A percentile compares a stretch with the other conserved stretches of the same genome.
Conservation (phyloP, 495 filamentous ascomycete genomes). For the Baudoinia panamericana region DNA sequence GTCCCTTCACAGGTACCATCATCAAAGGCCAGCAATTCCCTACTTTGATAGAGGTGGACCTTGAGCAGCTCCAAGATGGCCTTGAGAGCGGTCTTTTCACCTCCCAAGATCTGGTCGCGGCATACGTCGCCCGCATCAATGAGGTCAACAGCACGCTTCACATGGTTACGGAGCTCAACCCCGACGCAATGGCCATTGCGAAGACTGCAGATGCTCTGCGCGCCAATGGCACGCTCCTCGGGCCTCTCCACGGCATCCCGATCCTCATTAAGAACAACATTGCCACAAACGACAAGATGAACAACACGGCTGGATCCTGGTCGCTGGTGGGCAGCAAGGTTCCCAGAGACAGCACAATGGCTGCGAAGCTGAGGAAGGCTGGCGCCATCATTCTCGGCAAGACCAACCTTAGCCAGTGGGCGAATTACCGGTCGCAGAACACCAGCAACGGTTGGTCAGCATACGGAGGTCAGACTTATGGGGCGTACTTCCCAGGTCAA, state of each 20-base stretch:
- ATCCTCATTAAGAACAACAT: conserved; percentile 63
- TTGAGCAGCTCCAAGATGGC: conserved; percentile 40
- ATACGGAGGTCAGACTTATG: conserved; percentile 39
- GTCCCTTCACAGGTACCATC: conserved; percentile 7
- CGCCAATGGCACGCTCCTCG: conserved; percentile 31
- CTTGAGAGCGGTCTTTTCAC: conserved; percentile 40
- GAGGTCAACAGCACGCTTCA: conserved; percentile 41
- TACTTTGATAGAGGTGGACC: conserved; percentile 36
- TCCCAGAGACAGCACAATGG: conserved; percentile 26
- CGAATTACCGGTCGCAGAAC: conserved; percentile 37
- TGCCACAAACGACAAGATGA: conserved; percentile 54
- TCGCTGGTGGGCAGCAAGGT: conserved; percentile 31
- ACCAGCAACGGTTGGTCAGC: conserved; percentile 44
- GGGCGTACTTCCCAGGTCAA: conserved; percentile 38
- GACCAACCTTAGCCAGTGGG: conserved; percentile 43
- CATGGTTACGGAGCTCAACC: conserved; percentile 45
- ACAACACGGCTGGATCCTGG: conserved; percentile 53
- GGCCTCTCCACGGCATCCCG: conserved; percentile 52
- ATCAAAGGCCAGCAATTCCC: conserved; percentile 27
- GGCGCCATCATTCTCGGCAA: conserved; percentile 39
- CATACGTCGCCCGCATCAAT: conserved; percentile 40
- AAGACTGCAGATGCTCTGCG: conserved; percentile 40
- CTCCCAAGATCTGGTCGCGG: conserved; percentile 46
- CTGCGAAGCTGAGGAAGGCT: conserved; percentile 28
- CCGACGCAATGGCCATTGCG: conserved; percentile 42